Conservation (phyloP, 2,329 filamentous ascomycete species). For the Aureobasidium sp. region DNA sequence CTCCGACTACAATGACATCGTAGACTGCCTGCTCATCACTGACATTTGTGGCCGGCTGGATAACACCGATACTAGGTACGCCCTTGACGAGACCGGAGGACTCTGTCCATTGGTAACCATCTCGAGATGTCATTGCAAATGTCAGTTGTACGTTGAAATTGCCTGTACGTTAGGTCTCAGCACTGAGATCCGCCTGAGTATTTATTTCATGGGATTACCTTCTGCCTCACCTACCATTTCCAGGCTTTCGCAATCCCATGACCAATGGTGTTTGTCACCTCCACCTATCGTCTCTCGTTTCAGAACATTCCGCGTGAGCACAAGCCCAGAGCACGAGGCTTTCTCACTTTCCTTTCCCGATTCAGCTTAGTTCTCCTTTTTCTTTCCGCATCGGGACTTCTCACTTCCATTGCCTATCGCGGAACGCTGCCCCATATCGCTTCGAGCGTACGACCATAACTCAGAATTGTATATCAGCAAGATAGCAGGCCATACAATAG, state of each 20-base stretch:
- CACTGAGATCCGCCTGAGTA: not conserved
- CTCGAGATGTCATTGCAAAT: not conserved
- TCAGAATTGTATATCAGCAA: not conserved
- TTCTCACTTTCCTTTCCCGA: slow-evolving; percentile 1
- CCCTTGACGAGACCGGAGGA: not conserved
- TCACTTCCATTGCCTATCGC: not conserved
- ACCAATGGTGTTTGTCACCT: not conserved
- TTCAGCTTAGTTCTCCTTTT: not conserved
- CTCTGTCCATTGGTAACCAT: slow-evolving; percentile 13
- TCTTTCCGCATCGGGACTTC: not conserved
- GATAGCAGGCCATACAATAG: not conserved
- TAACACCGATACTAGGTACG: slow-evolving; percentile 11
- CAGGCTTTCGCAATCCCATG: not conserved
- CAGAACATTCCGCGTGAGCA: too few species aligned
- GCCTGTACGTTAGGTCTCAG: not conserved
- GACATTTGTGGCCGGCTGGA: not conserved
- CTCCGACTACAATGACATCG: slow-evolving; percentile 38
- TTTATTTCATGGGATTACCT: not conserved
- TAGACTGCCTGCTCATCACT: slow-evolving; percentile 17
- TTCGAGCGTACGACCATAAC: not conserved
- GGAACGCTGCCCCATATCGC: not conserved
- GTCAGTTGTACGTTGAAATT: not conserved
- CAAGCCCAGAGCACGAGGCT: not conserved
- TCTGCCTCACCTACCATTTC: not conserved
- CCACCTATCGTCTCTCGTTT: not conserved